Base-by-base conservation (phyloP, 2,329 filamentous ascomycete species). In the Trichoderma pleuroti region DNA sequence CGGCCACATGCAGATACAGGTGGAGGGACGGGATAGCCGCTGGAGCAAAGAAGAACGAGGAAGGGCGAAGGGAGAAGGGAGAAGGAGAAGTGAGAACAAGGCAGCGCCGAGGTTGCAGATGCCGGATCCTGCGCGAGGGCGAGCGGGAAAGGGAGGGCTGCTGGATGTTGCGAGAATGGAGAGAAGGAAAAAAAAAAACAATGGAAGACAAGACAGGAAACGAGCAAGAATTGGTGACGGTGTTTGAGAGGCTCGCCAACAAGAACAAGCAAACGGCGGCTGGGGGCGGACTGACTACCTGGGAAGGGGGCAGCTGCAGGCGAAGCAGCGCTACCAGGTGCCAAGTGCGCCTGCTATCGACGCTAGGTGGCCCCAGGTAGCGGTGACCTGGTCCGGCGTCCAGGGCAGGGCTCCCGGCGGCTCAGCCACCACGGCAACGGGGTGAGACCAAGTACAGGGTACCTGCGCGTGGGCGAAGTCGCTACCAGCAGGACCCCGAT, bases 1-100 rank as follows among this genome's bases (percentile, higher is more conserved):
- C 70, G 75, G 74, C 62, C 70, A 75, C 72, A 72, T 73, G 70
- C 74, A 74, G 73, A 72, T 73, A 69, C 74, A 74, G 73, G 61
- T 72, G 72, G 74, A 74, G 61, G 75, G 72, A 62, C 59, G 34
- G 74, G 75, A 72, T 65, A 68, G 70, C 60, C 63, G 60, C 66
- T 70, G 69, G 68, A 54, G 68, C 63, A 65, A 65, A 68, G 54
- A 70, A 59, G 46, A 56, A 71, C 60, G 57, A 63, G 62, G 54
- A 72, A 65, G 72, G 72, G 71, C 70, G 72, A 72, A 71, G 75
- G 69, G 71, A 72, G 71, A 63, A 73, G 26, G 49, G 49, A 24
- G 46, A 57, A 57, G 54, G 54, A 57, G 26, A 57, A n/a, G 26
- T 49, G 69, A 71, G 57, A 61, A 68, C 66, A 71, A 70, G 65